Evolutionary conservation across 2,329 filamentous ascomycete genomes (phyloP).

Genomic region (Talaromyces albobiverticillius): DNA sequence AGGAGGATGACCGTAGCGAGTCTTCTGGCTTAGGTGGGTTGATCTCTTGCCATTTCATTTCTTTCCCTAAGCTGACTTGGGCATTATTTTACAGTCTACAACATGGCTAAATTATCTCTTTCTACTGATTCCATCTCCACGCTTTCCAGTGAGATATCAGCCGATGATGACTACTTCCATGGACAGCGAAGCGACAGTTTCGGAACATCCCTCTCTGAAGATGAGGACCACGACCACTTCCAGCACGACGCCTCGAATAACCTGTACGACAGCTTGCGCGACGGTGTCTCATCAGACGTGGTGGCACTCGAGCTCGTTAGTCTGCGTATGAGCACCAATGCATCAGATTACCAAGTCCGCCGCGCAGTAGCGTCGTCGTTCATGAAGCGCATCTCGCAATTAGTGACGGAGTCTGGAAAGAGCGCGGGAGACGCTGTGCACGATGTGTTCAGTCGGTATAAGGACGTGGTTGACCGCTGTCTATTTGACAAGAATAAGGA

Average conservation of each 20-base stretch:
- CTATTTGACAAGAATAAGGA: conserved; percentile 56
- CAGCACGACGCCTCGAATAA: conserved; percentile 83
- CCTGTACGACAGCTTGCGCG: conserved; percentile 78
- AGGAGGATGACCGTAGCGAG: conserved; percentile 63
- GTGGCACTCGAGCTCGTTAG: conserved; percentile 93
- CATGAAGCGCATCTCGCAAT: conserved; percentile 73
- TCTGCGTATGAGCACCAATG: conserved; percentile 85
- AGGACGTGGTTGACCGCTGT: conserved; percentile 58
- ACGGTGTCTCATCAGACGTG: conserved; percentile 70
- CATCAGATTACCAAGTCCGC: conserved; percentile 83
- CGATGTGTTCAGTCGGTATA: conserved; percentile 61
- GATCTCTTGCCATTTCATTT: neutral
- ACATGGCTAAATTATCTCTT: conserved; percentile 45
- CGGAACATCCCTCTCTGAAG: conserved; percentile 67
- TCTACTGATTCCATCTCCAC: conserved; percentile 61
- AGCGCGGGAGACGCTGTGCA: conserved; percentile 65
- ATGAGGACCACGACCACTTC: conserved; percentile 62
- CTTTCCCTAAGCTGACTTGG: neutral
- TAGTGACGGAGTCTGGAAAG: conserved; percentile 54
- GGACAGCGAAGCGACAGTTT: conserved; percentile 68
- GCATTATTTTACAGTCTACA: conserved; percentile 43
- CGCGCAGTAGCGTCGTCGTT: conserved; percentile 83
- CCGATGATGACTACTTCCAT: conserved; percentile 29
- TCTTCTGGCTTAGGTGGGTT: conserved; percentile 44
- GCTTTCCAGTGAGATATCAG: conserved; percentile 55